Conservation (phyloP, 352 stramenopile genomes). For the Globisporangium spiculum region DNA sequence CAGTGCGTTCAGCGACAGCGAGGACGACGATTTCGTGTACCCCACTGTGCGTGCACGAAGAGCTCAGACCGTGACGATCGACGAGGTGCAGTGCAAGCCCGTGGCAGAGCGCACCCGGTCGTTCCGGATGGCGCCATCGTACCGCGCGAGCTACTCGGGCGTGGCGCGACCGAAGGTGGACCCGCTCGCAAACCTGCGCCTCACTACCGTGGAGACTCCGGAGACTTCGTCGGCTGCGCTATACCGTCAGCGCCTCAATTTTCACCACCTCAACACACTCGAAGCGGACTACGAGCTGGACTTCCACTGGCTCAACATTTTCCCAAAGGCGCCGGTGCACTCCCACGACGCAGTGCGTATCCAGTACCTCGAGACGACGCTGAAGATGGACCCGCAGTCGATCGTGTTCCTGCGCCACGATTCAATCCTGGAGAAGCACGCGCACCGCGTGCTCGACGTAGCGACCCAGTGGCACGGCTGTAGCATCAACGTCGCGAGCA, state of each 20-base stretch:
- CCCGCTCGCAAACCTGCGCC: constrained; percentile 2
- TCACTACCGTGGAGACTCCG: background rate
- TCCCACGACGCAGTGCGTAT: constrained; percentile 37
- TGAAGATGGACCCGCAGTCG: constrained; percentile 59
- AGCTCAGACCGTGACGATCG: constrained; percentile 39
- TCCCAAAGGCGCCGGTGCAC: constrained; percentile 64
- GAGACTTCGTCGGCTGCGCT: constrained; percentile 1
- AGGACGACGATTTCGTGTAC: constrained; percentile 21
- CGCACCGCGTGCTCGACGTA: constrained; percentile 45
- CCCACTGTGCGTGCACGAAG: constrained; percentile 26
- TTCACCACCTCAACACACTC: constrained; percentile 57
- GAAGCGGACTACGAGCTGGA: constrained; percentile 65
- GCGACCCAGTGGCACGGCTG: constrained; percentile 66
- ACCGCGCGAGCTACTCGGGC: constrained; percentile 12
- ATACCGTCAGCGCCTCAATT: constrained; percentile 20
- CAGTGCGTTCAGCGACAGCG: constrained; percentile 18
- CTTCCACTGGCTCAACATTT: constrained; percentile 79
- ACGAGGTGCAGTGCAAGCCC: constrained; percentile 23
- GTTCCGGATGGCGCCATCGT: constrained; percentile 19
- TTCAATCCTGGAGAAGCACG: constrained; percentile 42
- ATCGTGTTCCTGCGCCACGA: constrained; percentile 65
- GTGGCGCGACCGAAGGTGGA: constrained; percentile 4
- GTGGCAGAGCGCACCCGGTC: constrained; percentile 19
- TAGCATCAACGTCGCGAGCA: constrained; percentile 62
- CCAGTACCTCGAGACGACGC: constrained; percentile 45